Evolutionary conservation across 169 alveolate genomes (phyloP).

Genomic region (Sarcocystis neurona): DNA sequence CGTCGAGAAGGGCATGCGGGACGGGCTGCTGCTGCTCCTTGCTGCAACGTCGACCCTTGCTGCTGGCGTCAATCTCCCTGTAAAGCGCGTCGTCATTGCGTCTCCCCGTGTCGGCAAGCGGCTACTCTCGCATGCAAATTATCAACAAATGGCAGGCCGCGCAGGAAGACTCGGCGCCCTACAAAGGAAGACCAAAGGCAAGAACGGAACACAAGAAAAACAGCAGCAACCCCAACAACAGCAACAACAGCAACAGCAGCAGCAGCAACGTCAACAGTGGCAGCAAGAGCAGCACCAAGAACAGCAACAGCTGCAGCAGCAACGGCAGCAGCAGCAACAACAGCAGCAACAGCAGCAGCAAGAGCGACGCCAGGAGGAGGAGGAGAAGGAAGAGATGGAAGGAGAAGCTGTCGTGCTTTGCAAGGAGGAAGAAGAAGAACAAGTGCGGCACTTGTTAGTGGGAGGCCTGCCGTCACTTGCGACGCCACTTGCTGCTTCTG

Average conservation of each 20-base stretch:
- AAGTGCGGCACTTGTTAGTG: slow-evolving; percentile 13
- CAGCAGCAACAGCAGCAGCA: slow-evolving; percentile 42
- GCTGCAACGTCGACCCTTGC: slow-evolving; percentile 82
- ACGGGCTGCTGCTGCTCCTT: slow-evolving; percentile 68
- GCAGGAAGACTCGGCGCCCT: slow-evolving; percentile 66
- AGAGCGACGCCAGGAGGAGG: not conserved
- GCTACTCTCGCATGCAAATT: slow-evolving; percentile 64
- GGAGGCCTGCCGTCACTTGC: not conserved
- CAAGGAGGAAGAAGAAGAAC: slow-evolving; percentile 2
- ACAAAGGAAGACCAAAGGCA: slow-evolving; percentile 65
- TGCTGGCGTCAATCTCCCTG: slow-evolving; percentile 84
- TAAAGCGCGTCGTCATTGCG: slow-evolving; percentile 71
- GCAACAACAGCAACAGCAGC: no score
- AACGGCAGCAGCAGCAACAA: no score
- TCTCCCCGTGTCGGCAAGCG: slow-evolving; percentile 70
- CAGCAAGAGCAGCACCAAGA: no score
- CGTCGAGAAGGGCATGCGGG: slow-evolving; percentile 69
- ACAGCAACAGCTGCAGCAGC: slow-evolving; percentile 67
- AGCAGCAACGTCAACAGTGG: no score
- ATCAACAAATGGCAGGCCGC: slow-evolving; percentile 81
- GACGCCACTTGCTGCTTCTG: slow-evolving; percentile 1
- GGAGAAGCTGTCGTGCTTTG: slow-evolving; percentile 25
- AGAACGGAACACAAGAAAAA: slow-evolving; percentile 76
- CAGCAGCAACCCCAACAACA: no score
- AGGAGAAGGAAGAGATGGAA: not conserved